Base-by-base conservation (phyloP, 805 yeast genomes). In the Ogataea ganodermae region DNA sequence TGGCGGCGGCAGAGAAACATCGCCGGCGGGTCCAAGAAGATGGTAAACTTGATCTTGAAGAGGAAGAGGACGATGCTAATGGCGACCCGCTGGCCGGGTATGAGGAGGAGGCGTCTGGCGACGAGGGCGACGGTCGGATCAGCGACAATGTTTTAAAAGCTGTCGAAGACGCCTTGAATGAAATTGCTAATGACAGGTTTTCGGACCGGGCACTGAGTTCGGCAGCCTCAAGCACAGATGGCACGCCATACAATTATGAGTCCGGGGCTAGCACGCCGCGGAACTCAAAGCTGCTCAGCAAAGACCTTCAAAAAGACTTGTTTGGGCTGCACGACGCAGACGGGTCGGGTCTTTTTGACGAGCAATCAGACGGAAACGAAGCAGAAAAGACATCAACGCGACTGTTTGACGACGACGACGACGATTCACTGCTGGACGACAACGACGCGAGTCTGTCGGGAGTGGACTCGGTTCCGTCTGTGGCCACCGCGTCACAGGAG, bases 151-250 rank as follows among this genome's bases (percentile, higher is more conserved):
- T 40, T 9, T 30, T 40, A 20, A 40, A 40, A 22, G 43, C 43
- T 21, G 43, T 40, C 8, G 43, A 83, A 58, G 81, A 79, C 59
- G 89, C 87, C 2, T 74, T 85, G 46, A 76, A 75, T 22, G 80
- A 82, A 51, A 83, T 84, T 27, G 78, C 79, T 75, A 66, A 57
- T 22, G 60, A 65, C 30, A 46, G 52, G 5, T 37, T 10, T 14
- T 49, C 44, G 6, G 48, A 42, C 2, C 35, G 28, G 27, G 27
- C 20, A 22, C 22, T 28, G 14, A 39, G 38, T 17, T 43, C 54
- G 13, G 33, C 31, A 9, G 26, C 45, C 4, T 42, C 51, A 4
- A 46, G 55, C 1, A 21, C 53, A 9, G 57, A 50, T 9, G 60
- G 53, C 9, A 59, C 52, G 16, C 42, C 49, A 23, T 48, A 45